Base-by-base conservation (phyloP, 148 eudicot species). In the Persicaria tinctoria region DNA sequence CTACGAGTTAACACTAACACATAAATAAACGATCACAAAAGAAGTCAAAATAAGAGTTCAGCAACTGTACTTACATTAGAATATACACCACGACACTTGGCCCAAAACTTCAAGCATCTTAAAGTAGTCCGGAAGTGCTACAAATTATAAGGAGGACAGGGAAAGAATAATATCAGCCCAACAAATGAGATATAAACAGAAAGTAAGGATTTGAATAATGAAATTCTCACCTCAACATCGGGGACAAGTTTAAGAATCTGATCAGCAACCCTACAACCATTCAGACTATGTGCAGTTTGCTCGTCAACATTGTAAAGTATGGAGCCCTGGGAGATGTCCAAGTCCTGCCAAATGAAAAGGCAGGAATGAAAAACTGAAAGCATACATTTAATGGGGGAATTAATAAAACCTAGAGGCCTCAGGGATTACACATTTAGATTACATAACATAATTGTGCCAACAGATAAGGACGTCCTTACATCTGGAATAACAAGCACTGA, bases 31-130 rank as follows among this genome's bases (percentile, higher is more conserved):
- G 51, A 17, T 32, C 51, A 68, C 6, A 80, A 68, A 14, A 73
- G 7, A 32, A 0, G 0, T 23, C 6, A 71, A 2, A 51, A 38
- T 17, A 27, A 23, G 1, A n/a, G 13, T 45, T 46, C 72, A 48
- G 51, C 8, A 55, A 53, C 18, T 47, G 74, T 71, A 32, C 87
- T 85, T 78, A 85, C 89, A 84, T 84, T 86, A 64, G 89, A 86
- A 79, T 84, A 86, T 74, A 86, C 82, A 56, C 89, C 89, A 8
- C 87, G 87, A 47, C 80, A 73, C 45, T 78, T 84, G 9, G 87
- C 89, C 89, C 89, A 84, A 76, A 82, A 84, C 79, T 83, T 80
- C 77, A 86, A 76, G 75, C 85, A 80, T 84, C 85, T 78, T 69
- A 86, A 81, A 4, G 80, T 72, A 14, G 78, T 76, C 68, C 84